A percentile compares a stretch with the other conserved stretches of the same genome.
Evolutionary conservation across 306 rosid genomes (phyloP).

Genomic region (Ceratonia siliqua): DNA sequence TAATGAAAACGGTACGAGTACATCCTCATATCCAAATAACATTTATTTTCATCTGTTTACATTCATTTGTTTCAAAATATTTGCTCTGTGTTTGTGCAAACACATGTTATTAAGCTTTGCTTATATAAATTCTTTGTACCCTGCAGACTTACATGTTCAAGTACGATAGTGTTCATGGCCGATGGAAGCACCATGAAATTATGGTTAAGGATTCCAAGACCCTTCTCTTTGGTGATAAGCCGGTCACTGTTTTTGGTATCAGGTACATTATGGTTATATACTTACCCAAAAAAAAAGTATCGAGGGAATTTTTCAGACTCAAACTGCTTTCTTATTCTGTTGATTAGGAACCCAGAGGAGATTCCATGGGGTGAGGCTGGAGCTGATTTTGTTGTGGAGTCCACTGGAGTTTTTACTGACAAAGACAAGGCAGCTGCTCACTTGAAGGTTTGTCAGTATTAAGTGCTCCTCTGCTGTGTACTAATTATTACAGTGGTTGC

Average conservation of each 20-base stretch:
- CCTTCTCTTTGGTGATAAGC: slow-evolving; percentile 23
- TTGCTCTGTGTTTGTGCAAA: not conserved
- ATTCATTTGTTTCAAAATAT: too few species aligned
- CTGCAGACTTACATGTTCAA: slow-evolving; percentile 29
- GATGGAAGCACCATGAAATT: slow-evolving; percentile 25
- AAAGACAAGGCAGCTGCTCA: slow-evolving; percentile 81
- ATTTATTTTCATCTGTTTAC: too few species aligned
- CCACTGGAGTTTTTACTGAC: slow-evolving; percentile 87
- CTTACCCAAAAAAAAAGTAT: not conserved
- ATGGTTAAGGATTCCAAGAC: slow-evolving; percentile 29
- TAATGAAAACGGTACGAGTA: not conserved
- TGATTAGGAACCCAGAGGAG: slow-evolving; percentile 49
- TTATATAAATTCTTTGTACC: not conserved
- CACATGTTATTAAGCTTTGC: not conserved
- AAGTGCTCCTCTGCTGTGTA: not conserved
- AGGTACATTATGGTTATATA: not conserved
- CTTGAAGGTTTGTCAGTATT: slow-evolving; percentile 55
- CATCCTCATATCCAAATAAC: not conserved
- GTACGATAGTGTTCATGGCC: slow-evolving; percentile 31
- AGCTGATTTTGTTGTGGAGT: slow-evolving; percentile 62
- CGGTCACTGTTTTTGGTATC: slow-evolving; percentile 23
- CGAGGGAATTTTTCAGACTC: not conserved
- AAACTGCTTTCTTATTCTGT: not conserved
- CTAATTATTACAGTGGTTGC: not conserved
- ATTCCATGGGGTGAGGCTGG: slow-evolving; percentile 62